Evolutionary conservation across 139 green algal species (phyloP).

Genomic region (Limnomonas spitsbergensis): DNA sequence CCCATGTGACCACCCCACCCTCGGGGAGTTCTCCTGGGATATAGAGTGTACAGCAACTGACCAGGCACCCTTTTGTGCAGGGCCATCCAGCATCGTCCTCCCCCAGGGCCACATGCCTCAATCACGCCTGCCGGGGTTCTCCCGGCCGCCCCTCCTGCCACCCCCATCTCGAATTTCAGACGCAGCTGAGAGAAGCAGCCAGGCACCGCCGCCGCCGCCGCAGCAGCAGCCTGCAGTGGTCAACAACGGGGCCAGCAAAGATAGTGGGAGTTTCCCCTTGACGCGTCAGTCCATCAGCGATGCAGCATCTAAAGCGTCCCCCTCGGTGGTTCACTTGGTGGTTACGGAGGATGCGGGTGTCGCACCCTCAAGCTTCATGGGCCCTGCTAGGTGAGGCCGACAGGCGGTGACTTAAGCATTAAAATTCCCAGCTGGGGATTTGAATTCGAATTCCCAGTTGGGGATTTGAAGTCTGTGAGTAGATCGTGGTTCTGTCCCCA

Average conservation of each 20-base stretch:
- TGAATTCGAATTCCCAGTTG: no score
- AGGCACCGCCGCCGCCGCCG: no score
- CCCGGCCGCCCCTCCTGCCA: neutral
- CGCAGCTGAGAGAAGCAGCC: neutral
- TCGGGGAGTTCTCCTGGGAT: no score
- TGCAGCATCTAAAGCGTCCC: constrained; percentile 19
- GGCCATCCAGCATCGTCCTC: neutral
- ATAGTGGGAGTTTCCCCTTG: neutral
- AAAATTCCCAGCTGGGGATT: no score
- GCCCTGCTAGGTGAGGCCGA: neutral
- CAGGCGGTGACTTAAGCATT: neutral
- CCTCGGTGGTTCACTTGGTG: constrained; percentile 34
- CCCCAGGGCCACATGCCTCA: neutral
- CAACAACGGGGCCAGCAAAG: no score
- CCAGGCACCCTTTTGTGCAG: neutral
- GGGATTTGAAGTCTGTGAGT: no score
- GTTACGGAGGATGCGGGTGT: neutral
- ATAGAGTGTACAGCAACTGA: no score
- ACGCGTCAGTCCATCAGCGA: constrained; percentile 25
- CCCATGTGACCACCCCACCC: neutral
- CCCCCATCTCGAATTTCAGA: neutral
- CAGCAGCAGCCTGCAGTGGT: neutral
- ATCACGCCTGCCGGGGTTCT: neutral
- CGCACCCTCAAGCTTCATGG: neutral
- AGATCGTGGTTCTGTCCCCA: no score